Conservation (phyloP, 2,329 filamentous ascomycete genomes). For the Biscogniauxia marginata region DNA sequence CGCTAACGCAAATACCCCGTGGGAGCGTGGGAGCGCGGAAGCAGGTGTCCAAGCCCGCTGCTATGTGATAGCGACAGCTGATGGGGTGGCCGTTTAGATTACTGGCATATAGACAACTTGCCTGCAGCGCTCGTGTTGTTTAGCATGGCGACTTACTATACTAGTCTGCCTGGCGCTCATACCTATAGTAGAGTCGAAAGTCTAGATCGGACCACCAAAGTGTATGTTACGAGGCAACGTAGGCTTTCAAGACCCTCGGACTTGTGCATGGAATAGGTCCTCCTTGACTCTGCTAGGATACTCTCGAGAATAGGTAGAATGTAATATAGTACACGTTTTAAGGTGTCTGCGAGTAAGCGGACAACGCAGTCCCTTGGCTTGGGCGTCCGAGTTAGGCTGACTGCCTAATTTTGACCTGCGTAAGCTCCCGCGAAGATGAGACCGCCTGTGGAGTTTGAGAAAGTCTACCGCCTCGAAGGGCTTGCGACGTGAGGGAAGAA, state of each 20-base stretch:
- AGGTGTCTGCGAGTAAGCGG: neutral
- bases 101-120: neutral
- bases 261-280: neutral
- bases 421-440: slow-evolving; percentile 4
- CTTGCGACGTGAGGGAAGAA: neutral
- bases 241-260: neutral
- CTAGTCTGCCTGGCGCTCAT: neutral
- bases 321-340: neutral
- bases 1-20: neutral
- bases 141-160: neutral
- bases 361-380: neutral
- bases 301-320: neutral
- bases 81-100: neutral
- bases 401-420: slow-evolving; percentile 4
- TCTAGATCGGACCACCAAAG: neutral
- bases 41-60: neutral
- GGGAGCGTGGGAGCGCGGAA: neutral
- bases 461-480: slow-evolving; percentile 8
- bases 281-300: neutral
- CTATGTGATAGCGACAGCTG: neutral
- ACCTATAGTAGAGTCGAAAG: neutral
- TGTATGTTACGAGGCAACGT: neutral
- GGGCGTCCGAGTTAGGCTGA: slow-evolving; percentile 1
- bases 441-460: neutral
- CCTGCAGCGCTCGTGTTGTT: neutral